phyloP scores from a whole-genome alignment of 352 stramenopile species.

The Phytophthora agathidicida region DNA sequence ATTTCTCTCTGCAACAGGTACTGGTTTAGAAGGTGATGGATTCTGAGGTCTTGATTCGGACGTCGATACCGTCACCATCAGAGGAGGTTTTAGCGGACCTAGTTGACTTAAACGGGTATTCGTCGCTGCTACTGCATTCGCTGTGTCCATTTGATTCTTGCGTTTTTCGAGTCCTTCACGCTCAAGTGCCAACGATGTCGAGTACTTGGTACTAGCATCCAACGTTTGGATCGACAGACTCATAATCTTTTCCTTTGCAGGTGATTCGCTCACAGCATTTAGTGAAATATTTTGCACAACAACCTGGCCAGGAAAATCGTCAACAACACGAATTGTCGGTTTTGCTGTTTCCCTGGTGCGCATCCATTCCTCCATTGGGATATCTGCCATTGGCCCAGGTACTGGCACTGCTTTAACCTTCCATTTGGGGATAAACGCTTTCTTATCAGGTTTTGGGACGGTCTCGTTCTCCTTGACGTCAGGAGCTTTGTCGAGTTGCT shows the following conservation, averaged over 20 bases:
- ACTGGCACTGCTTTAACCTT: too few relatives aligned
- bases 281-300: too few relatives aligned
- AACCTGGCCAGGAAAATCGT: too few relatives aligned
- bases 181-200: slow-evolving; percentile 62
- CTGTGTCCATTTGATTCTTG: slow-evolving; percentile 76
- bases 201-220: slow-evolving; percentile 8
- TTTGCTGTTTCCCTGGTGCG: too few relatives aligned
- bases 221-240: slow-evolving; percentile 40
- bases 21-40: slow-evolving; percentile 5
- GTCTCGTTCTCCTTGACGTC: too few relatives aligned
- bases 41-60: not conserved
- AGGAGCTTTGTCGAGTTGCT: too few relatives aligned
- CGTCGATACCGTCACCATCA: slow-evolving; percentile 4
- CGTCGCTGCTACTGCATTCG: slow-evolving; percentile 77
- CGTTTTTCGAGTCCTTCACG: slow-evolving; percentile 74
- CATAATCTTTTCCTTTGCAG: slow-evolving; percentile 40
- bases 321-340: too few relatives aligned
- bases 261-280: too few relatives aligned
- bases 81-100: slow-evolving; percentile 46
- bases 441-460: too few relatives aligned
- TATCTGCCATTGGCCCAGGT: too few relatives aligned
- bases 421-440: too few relatives aligned
- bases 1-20: not conserved
- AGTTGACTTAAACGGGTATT: slow-evolving; percentile 70
- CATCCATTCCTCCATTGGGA: too few relatives aligned